Evolutionary conservation across 768 basidiomycete species (phyloP).

Genomic region (Vararia minispora): DNA sequence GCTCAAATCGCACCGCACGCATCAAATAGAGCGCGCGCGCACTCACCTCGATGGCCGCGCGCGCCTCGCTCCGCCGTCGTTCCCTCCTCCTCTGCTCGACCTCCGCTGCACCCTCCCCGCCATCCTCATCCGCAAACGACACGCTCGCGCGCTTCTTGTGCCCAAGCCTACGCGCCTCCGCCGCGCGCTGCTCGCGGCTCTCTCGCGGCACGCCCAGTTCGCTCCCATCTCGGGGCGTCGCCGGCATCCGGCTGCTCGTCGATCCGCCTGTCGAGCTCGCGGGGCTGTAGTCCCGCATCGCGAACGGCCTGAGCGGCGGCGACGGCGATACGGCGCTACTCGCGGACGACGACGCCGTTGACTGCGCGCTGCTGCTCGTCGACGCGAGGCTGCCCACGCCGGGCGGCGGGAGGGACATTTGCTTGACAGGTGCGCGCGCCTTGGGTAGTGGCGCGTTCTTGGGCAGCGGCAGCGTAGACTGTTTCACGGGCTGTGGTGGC

Average conservation of each 20-base stretch:
- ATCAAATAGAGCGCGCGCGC: constrained; percentile 3
- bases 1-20: constrained; percentile 1
- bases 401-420: no score
- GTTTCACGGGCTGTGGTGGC: no score
- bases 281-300: constrained; percentile 49
- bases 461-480: no score
- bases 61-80: constrained; percentile 72
- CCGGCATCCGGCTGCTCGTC: constrained; percentile 62
- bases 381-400: no score
- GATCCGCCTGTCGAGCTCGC: constrained; percentile 82
- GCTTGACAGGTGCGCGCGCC: no score
- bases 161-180: constrained; percentile 17
- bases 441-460: no score
- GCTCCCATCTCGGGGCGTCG: constrained; percentile 73
- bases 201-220: constrained; percentile 29
- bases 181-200: constrained; percentile 8
- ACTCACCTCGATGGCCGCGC: constrained; percentile 79
- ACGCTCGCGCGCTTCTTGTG: constrained; percentile 53
- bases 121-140: constrained; percentile 49
- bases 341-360: not conserved
- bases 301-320: constrained; percentile 43
- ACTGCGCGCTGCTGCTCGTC: no score
- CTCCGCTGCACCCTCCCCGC: constrained; percentile 18
- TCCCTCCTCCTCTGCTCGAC: constrained; percentile 40
- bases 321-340: not conserved